Base-by-base conservation (phyloP, 2,329 filamentous ascomycete species). In the Trichoderma atroviride region DNA sequence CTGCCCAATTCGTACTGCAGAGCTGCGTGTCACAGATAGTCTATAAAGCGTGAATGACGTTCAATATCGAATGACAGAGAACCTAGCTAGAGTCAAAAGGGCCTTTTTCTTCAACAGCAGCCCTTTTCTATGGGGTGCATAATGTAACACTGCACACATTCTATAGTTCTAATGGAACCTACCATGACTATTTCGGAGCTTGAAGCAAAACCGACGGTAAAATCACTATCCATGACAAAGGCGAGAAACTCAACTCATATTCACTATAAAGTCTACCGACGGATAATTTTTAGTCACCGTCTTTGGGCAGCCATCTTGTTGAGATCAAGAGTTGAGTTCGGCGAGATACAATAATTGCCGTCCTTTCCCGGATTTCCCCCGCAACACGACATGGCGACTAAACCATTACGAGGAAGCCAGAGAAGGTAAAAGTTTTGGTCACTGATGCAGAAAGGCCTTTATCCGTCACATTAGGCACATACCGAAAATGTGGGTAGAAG, bases 301-400 rank as follows among this genome's bases (percentile, higher is more conserved):
- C 35, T 22, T 35, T 35, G 33, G 6, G 14, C 14, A 59, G n/a
- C 16, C 19, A 37, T 29, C 55, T 10, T 10, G 4, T 10, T 29
- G 11, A 4, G 4, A 22, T 64, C 13, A 47, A 19, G 13, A 64
- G 27, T n/a, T 47, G 53, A 29, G 27, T 40, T 33, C 43, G 22
- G 40, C 5, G 47, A 53, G 2, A 4, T 22, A 11, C 52, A 59
- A 37, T 59, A n/a, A 65, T 11, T 64, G 16, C 33, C 40, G 33
- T 52, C n/a, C 53, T 65, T 58, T 55, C 64, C 64, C 64, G 29
- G 64, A 67, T 59, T 67, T 64, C 27, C 60, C 63, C 64, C 55
- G 64, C 64, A 67, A 58, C 29, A 29, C 29, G 52, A 33, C 55
- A 24, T 24, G 19, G 31, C 6, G 37, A 16, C 37, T 33, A 33